Evolutionary conservation across 495 filamentous ascomycete species (phyloP).

Genomic region (Penicillium canariense): DNA sequence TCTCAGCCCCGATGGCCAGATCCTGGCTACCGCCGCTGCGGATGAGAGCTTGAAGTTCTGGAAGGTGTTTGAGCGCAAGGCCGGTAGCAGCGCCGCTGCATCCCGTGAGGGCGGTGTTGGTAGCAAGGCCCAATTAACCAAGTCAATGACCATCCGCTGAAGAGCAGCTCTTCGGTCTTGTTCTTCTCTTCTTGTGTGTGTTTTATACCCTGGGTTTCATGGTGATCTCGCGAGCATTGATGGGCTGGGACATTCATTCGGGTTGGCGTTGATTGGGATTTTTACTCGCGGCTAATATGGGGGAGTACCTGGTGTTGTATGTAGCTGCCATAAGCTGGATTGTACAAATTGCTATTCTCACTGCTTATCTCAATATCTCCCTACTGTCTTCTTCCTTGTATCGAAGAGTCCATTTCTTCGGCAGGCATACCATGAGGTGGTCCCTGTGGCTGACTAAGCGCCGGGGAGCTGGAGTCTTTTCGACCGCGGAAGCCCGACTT

Average conservation of each 20-base stretch:
- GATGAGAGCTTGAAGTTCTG: constrained; percentile 99
- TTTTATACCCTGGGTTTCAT: constrained; percentile 21
- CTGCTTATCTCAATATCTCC: background rate
- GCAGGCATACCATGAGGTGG: background rate
- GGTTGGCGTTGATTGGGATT: constrained; percentile 15
- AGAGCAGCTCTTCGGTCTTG: constrained; percentile 11
- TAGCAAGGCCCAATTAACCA: constrained; percentile 72
- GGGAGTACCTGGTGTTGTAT: constrained; percentile 16
- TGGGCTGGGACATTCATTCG: constrained; percentile 22
- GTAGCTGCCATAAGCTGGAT: constrained; percentile 11
- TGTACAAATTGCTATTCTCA: constrained; percentile 18
- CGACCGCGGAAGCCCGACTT: constrained; percentile 40
- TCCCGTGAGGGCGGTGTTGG: constrained; percentile 55
- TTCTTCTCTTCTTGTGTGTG: constrained; percentile 20
- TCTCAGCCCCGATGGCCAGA: constrained; percentile 94
- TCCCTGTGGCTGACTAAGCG: constrained; percentile 39
- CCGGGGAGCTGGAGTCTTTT: constrained; percentile 37
- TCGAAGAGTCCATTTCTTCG: background rate
- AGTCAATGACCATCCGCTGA: constrained; percentile 97
- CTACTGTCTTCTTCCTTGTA: background rate
- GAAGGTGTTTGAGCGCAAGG: constrained; percentile 99
- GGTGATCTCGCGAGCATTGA: constrained; percentile 26
- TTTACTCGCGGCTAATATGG: constrained; percentile 10
- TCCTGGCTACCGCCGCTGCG: constrained; percentile 90
- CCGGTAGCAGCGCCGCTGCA: constrained; percentile 60